Conservation (phyloP, 2,329 filamentous ascomycete species). For the Sporothrix variecibatus region DNA sequence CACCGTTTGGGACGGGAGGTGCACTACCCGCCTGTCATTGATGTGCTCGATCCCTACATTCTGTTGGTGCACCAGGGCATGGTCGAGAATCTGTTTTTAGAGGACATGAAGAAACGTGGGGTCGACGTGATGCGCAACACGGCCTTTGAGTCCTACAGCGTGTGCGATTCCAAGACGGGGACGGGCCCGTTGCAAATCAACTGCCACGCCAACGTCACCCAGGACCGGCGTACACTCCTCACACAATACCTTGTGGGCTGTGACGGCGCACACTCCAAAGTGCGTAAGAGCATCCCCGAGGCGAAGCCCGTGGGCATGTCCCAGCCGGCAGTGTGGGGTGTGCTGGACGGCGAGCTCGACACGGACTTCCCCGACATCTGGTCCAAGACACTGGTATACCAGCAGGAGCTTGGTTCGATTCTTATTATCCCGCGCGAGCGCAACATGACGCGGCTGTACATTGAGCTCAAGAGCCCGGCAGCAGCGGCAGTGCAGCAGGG, state of each 20-base stretch:
- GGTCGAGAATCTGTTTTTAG: constrained; percentile 69
- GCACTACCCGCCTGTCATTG: constrained; percentile 62
- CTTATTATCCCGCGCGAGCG: constrained; percentile 74
- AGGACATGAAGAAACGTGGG: constrained; percentile 67
- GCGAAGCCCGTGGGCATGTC: constrained; percentile 33
- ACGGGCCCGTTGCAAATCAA: constrained; percentile 52
- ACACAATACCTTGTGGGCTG: constrained; percentile 70
- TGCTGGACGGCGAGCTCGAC: constrained; percentile 69
- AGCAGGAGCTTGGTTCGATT: constrained; percentile 66
- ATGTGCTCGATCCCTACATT: constrained; percentile 58
- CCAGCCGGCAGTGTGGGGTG: constrained; percentile 61
- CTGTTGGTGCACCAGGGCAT: constrained; percentile 71
- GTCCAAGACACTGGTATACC: constrained; percentile 71
- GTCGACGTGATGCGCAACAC: constrained; percentile 64
- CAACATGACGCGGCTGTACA: constrained; percentile 68
- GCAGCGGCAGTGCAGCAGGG: not conserved
- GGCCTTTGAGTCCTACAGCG: constrained; percentile 61
- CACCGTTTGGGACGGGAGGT: constrained; percentile 47
- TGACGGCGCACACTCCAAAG: constrained; percentile 71
- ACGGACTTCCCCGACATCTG: constrained; percentile 75
- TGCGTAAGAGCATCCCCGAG: constrained; percentile 62
- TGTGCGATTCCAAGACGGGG: constrained; percentile 48
- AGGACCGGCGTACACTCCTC: constrained; percentile 49
- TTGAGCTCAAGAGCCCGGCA: constrained; percentile 51
- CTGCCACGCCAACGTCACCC: constrained; percentile 54